phyloP scores from a whole-genome alignment of 1,284 basidiomycete species.

The Phylloboletellus chloephorus region DNA sequence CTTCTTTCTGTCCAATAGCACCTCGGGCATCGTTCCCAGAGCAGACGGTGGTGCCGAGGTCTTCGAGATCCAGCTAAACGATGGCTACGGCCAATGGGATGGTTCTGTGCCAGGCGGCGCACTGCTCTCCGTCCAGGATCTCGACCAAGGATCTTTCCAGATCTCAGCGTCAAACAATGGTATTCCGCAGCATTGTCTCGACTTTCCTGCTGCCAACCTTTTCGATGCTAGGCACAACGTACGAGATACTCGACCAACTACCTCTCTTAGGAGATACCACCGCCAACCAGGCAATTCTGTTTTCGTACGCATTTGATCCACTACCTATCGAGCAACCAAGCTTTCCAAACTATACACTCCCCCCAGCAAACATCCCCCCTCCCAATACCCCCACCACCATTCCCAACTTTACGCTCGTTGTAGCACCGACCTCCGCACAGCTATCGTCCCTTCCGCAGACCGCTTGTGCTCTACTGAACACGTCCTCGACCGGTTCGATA shows the following conservation, averaged over 20 bases:
- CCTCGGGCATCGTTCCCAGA: constrained; percentile 37
- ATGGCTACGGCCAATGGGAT: constrained; percentile 57
- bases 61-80: constrained; percentile 45
- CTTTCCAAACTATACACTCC: constrained; percentile 81
- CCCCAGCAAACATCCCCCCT: constrained; percentile 49
- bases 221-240: constrained; percentile 30
- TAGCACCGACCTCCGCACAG: constrained; percentile 42
- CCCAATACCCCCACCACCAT: constrained; percentile 38
- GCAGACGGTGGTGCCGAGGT: constrained; percentile 40
- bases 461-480: constrained; percentile 47
- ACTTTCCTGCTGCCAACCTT: constrained; percentile 2
- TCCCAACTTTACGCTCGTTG: constrained; percentile 51
- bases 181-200: constrained; percentile 26
- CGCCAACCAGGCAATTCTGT: constrained; percentile 67
- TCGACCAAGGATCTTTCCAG: constrained; percentile 45
- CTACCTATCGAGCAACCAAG: constrained; percentile 37
- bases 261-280: constrained; percentile 77
- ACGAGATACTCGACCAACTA: constrained; percentile 38
- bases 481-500: constrained; percentile 34
- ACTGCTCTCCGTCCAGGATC: constrained; percentile 44
- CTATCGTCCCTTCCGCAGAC: constrained; percentile 50
- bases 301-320: constrained; percentile 57
- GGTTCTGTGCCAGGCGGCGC: constrained; percentile 43
- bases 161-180: constrained; percentile 52
- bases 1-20: constrained; percentile 56